Base-by-base conservation (phyloP, 257 asterid species). In the Jacaranda mimosifolia region DNA sequence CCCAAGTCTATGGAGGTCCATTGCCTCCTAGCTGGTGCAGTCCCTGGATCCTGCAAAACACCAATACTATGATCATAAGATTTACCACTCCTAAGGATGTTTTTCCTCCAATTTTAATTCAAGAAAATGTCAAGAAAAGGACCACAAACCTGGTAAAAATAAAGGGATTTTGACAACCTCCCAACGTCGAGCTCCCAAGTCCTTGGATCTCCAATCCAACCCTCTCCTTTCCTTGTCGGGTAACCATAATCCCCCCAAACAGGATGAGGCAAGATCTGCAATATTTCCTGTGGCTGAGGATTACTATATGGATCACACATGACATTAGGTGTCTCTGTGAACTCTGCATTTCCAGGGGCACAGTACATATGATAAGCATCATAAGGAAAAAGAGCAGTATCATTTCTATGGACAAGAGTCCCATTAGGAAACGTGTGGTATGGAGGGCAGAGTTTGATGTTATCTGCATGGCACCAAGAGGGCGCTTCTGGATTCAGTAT, bases 201-300 rank as follows among this genome's bases (percentile, higher is more conserved):
- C 63, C 80, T 90, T 13, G 91, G 73, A 80, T 91, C 90, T 36
- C 89, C 96, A 79, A 90, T 86, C 98, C 97, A 91, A 3, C 98
- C 97, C 63, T 87, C 83, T 19, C 98, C 97, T 81, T 81, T 86
- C 66, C 38, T 77, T 0, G 91, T 88, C 4, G 98, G 96, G 63
- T 93, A 93, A 0, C 97, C 97, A 68, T 91, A 93, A 12, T 78
- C 86, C 3, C 89, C 97, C 97, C 98, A 91, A 59, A 86, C 96
- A 12, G 94, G 90, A 53, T 93, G 96, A n/a, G 97, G 98, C 78
- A 91, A 70, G 63, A 90, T 84, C 82, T 93, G 98, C 83, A 93
- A 18, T 40, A 93, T 93, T 87, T 93, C 98, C 69, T 91, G 98
- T 59, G 98, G 85, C 63, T 91, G 98, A 68, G 98, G 97, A 80